Evolutionary conservation across 2,329 filamentous ascomycete genomes (phyloP).

Genomic region (Paecilomyces fulvus): DNA sequence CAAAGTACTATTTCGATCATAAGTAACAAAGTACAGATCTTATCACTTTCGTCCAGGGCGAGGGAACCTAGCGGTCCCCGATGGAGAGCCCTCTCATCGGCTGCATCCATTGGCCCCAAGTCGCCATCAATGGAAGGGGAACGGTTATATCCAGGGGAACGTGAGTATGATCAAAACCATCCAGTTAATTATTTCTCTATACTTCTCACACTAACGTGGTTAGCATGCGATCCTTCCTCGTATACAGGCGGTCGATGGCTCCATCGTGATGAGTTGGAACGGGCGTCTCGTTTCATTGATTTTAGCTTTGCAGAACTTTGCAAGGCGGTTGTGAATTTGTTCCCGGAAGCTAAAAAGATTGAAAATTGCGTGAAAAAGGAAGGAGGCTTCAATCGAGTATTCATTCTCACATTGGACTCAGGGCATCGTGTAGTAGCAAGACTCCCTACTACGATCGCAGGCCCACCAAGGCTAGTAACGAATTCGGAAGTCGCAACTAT

Average conservation of each 20-base stretch:
- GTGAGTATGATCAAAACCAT: neutral
- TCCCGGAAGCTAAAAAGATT: constrained; percentile 27
- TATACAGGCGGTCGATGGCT: constrained; percentile 34
- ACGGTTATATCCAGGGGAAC: too few species aligned
- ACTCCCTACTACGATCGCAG: constrained; percentile 32
- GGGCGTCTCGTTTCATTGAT: constrained; percentile 24
- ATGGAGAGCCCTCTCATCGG: too few species aligned
- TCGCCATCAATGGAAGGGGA: too few species aligned
- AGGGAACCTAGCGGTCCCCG: too few species aligned
- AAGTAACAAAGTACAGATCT: too few species aligned
- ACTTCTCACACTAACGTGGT: too few species aligned
- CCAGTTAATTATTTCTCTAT: neutral
- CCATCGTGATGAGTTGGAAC: constrained; percentile 26
- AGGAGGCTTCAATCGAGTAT: constrained; percentile 38
- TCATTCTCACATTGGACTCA: constrained; percentile 35
- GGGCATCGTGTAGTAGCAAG: constrained; percentile 30
- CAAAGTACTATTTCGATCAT: too few species aligned
- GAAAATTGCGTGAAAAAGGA: constrained; percentile 20
- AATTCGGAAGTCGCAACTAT: constrained; percentile 41
- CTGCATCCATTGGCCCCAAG: too few species aligned
- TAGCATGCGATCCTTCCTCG: constrained; percentile 14
- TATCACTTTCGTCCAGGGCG: too few species aligned
- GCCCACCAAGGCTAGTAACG: constrained; percentile 28
- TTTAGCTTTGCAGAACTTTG: constrained; percentile 36
- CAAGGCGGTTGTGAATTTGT: constrained; percentile 26